phyloP scores from a whole-genome alignment of 768 basidiomycete species.

The Candolleomyces aberdarensis region DNA sequence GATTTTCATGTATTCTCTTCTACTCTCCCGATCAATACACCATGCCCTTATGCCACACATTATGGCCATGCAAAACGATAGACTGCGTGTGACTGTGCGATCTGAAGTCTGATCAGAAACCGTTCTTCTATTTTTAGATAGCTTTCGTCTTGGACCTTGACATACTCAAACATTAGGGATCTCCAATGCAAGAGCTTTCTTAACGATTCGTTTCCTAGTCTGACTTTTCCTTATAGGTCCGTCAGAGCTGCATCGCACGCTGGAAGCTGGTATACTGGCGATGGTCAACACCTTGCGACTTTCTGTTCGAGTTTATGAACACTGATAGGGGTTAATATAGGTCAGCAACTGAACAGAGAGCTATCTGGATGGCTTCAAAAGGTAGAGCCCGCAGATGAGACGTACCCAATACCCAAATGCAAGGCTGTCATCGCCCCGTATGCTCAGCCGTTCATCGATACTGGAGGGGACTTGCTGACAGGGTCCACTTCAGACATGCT shows the following conservation, averaged over 20 bases:
- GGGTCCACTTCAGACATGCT: conserved; percentile 65
- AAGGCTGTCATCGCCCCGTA: conserved; percentile 95
- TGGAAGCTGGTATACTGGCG: conserved; percentile 82
- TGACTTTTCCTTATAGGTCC: background rate
- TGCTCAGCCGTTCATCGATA: background rate
- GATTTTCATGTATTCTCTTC: conserved; percentile 46
- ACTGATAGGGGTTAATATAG: conserved; percentile 33
- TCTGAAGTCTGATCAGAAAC: background rate
- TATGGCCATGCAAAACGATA: conserved; percentile 1
- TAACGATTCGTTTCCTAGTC: background rate
- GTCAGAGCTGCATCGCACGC: conserved; percentile 74
- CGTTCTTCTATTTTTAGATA: conserved; percentile 3
- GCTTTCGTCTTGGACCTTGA: background rate
- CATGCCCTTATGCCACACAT: conserved; percentile 29
- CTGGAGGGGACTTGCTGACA: background rate
- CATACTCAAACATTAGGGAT: background rate
- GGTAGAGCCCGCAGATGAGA: conserved; percentile 41
- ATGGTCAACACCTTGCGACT: conserved; percentile 41
- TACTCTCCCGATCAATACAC: conserved; percentile 51
- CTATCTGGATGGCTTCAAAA: conserved; percentile 60
- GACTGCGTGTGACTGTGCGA: background rate
- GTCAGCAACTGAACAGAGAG: conserved; percentile 52
- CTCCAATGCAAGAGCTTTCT: conserved; percentile 4
- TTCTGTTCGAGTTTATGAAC: background rate
- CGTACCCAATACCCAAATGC: conserved; percentile 64